phyloP scores from a whole-genome alignment of 176 grass and related monocot species.

The Rhipidocladum racemiflorum region DNA sequence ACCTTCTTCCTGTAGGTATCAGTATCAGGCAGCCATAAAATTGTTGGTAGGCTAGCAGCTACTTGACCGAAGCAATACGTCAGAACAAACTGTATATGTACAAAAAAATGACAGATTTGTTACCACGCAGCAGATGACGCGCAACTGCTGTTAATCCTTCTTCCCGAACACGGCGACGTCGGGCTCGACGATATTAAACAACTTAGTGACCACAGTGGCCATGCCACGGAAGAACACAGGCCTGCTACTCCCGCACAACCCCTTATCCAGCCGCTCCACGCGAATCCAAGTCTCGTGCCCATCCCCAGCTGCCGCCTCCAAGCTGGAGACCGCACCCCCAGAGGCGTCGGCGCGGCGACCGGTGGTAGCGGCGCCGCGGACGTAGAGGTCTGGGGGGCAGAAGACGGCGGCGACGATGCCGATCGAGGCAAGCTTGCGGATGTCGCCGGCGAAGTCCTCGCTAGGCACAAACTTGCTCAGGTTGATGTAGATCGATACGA shows the following conservation, averaged over 20 bases:
- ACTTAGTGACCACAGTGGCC: conserved; percentile 71
- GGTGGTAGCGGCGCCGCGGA: conserved; percentile 21
- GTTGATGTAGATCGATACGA: conserved; percentile 91
- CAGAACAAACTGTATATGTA: background rate
- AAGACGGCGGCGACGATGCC: conserved; percentile 62
- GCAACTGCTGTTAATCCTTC: conserved; percentile 97
- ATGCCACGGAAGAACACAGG: conserved; percentile 84
- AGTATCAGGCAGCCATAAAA: background rate
- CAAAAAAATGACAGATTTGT: background rate
- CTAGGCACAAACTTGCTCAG: conserved; percentile 73
- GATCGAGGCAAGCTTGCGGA: conserved; percentile 61
- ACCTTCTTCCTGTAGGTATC: background rate
- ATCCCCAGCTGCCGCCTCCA: conserved; percentile 49
- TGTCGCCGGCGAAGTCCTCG: conserved; percentile 67
- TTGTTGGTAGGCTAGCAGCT: background rate
- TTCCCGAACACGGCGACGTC: conserved; percentile 87
- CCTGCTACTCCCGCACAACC: conserved; percentile 71
- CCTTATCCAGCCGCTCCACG: conserved; percentile 72
- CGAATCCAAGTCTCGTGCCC: conserved; percentile 78
- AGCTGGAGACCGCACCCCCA: conserved; percentile 32
- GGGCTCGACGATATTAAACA: conserved; percentile 81
- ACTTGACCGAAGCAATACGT: background rate
- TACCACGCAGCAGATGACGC: conserved; percentile 79
- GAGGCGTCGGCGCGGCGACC: background rate
- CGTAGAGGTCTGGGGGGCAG: conserved; percentile 62